Evolutionary conservation across 1,284 basidiomycete species (phyloP), one percentile per base, ranked within the genome.

Genomic region (Exobasidium cylindrosporum): DNA sequence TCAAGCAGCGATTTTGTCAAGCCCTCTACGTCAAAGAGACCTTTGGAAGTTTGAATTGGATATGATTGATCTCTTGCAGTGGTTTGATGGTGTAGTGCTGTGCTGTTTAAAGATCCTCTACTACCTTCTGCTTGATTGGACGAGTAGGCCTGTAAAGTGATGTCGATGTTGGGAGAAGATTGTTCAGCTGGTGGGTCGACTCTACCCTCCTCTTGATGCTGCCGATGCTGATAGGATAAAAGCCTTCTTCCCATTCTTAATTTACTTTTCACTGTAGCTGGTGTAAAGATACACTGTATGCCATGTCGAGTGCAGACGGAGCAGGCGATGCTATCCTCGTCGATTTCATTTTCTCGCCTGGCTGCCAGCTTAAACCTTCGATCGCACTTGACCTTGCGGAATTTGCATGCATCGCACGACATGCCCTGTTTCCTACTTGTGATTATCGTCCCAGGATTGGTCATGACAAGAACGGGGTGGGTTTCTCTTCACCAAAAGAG

Each of bases 391-490:
- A 57, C 56, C 40, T 57, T 53, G 30, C 56, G 17, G 40, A 57
- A 57, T 32, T 57, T 57, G 32, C 56, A 57, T 4, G 56, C 56
- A 57, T 57, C 56, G 35, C 56, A 57, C 14, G 17, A n/a, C 14
- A 57, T 43, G 11, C 56, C 56, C 26, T 57, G 35, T 30, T 28
- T 53, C 14, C 49, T 28, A 17, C 43, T 23, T 11, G 43, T n/a
- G n/a, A n/a, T n/a, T n/a, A n/a, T n/a, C n/a, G n/a, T n/a, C n/a
- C n/a, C n/a, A n/a, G n/a, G n/a, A n/a, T n/a, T n/a, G n/a, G n/a
- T n/a, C n/a, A n/a, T n/a, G n/a, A n/a, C n/a, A n/a, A n/a, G n/a
- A n/a, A n/a, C n/a, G n/a, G n/a, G n/a, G n/a, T n/a, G n/a, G n/a
- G n/a, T n/a, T n/a, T n/a, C n/a, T n/a, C n/a, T n/a, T n/a, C n/a